A percentile compares a stretch with the other conserved stretches of the same genome.
Evolutionary conservation across 768 basidiomycete genomes (phyloP).

Genomic region (Lactifluus subvellereus): DNA sequence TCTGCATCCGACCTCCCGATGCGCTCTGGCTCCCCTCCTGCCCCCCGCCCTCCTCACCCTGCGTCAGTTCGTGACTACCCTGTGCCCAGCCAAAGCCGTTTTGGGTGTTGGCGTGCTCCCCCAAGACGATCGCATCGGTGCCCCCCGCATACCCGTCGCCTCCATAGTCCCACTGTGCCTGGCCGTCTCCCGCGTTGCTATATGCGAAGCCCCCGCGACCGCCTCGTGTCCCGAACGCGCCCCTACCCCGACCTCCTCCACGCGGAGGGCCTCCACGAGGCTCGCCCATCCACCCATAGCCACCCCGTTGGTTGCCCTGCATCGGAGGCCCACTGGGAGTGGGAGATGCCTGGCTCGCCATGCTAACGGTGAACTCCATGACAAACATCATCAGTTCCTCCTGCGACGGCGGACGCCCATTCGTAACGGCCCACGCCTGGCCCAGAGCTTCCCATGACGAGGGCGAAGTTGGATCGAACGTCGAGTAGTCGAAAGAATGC

Average conservation of each 20-base stretch:
- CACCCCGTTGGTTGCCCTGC: slow-evolving; percentile 10
- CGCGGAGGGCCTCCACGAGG: slow-evolving; percentile 12
- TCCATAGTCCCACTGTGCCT: slow-evolving; percentile 31
- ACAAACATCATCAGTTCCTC: slow-evolving; percentile 75
- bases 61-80: background rate
- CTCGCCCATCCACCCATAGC: slow-evolving; percentile 15
- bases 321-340: background rate
- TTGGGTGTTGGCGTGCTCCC: slow-evolving; percentile 37
- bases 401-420: slow-evolving; percentile 63
- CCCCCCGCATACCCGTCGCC: slow-evolving; percentile 33
- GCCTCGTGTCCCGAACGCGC: slow-evolving; percentile 33
- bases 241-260: slow-evolving; percentile 37
- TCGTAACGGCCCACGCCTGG: slow-evolving; percentile 66
- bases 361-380: slow-evolving; percentile 36
- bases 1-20: slow-evolving; percentile 48
- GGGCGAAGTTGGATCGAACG: slow-evolving; percentile 70
- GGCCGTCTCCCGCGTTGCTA: slow-evolving; percentile 44
- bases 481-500: slow-evolving; percentile 61
- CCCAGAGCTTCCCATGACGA: slow-evolving; percentile 77
- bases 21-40: slow-evolving; percentile 11
- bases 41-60: slow-evolving; percentile 5
- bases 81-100: slow-evolving; percentile 19
- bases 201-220: slow-evolving; percentile 31
- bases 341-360: slow-evolving; percentile 1
- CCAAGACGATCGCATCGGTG: slow-evolving; percentile 59